Percentiles rank a stretch among this genome's conserved stretches.
Conservation (phyloP, 2,329 filamentous ascomycete species). For the Pestalotiopsis sp. region DNA sequence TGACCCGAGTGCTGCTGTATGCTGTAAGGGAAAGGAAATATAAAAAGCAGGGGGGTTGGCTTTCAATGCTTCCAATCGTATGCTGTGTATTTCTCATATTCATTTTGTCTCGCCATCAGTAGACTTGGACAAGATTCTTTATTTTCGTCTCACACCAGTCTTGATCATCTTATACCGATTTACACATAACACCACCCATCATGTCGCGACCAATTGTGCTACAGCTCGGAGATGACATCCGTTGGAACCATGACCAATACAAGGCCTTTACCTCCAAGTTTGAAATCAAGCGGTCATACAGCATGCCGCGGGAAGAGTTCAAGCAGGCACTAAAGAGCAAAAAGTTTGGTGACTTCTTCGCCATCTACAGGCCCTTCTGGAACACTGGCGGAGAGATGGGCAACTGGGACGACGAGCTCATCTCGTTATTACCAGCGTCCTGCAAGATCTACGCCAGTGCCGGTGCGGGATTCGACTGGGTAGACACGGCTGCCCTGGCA, state of each 20-base stretch:
- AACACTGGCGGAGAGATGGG: slow-evolving; percentile 14
- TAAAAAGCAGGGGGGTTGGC: neutral
- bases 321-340: slow-evolving; percentile 16
- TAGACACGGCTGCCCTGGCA: slow-evolving; percentile 8
- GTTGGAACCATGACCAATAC: slow-evolving; percentile 22
- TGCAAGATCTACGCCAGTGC: slow-evolving; percentile 13
- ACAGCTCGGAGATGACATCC: slow-evolving; percentile 21
- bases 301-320: slow-evolving; percentile 20
- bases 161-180: neutral
- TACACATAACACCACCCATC: neutral
- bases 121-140: neutral
- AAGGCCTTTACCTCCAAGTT: slow-evolving; percentile 17
- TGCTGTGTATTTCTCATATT: neutral
- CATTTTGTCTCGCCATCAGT: neutral
- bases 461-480: slow-evolving; percentile 13
- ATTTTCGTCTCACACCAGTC: neutral
- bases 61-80: neutral
- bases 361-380: slow-evolving; percentile 13
- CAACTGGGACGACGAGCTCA: slow-evolving; percentile 13
- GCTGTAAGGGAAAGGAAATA: neutral
- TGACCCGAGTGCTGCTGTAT: neutral
- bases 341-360: slow-evolving; percentile 14
- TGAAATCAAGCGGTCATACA: slow-evolving; percentile 20
- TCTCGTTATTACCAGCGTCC: slow-evolving; percentile 10
- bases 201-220: slow-evolving; percentile 20